Evolutionary conservation across 2,329 filamentous ascomycete genomes (phyloP).

Genomic region (Verticillium tricorpus): DNA sequence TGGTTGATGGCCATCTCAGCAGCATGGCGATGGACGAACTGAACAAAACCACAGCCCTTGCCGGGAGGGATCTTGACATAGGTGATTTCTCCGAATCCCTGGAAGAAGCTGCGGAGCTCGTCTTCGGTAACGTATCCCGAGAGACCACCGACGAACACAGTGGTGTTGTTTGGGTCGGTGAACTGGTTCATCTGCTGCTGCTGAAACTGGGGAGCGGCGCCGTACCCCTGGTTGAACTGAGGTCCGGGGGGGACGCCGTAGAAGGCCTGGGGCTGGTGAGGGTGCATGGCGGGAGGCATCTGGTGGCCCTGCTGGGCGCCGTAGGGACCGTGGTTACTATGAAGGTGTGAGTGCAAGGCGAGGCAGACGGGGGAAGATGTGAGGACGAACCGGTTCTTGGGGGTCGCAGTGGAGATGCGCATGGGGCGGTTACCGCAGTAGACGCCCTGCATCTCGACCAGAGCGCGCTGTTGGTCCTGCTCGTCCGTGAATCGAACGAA

Average conservation of each 20-base stretch:
- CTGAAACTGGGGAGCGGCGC: not conserved
- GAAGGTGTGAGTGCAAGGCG: not conserved
- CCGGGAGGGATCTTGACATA: slow-evolving; percentile 99
- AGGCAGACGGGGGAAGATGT: not conserved
- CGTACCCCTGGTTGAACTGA: slow-evolving; percentile 4
- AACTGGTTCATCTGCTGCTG: slow-evolving; percentile 85
- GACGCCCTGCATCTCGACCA: slow-evolving; percentile 98
- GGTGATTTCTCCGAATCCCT: slow-evolving; percentile 98
- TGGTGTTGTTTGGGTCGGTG: slow-evolving; percentile 99
- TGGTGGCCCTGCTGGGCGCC: slow-evolving; percentile 33
- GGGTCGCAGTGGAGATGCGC: slow-evolving; percentile 96
- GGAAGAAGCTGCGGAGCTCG: slow-evolving; percentile 99
- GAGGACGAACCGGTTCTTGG: slow-evolving; percentile 70
- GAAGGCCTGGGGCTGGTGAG: slow-evolving; percentile 34
- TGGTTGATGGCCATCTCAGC: slow-evolving; percentile 99
- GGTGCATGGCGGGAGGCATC: slow-evolving; percentile 33
- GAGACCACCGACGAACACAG: slow-evolving; percentile 94
- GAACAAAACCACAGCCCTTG: slow-evolving; percentile 98
- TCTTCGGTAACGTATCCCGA: slow-evolving; percentile 99
- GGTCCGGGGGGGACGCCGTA: slow-evolving; percentile 16
- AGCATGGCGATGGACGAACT: slow-evolving; percentile 97
- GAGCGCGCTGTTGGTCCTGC: slow-evolving; percentile 89
- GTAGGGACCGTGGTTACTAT: slow-evolving; percentile 24
- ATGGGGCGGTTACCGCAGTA: slow-evolving; percentile 98
- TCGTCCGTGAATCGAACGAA: slow-evolving; percentile 98